phyloP scores from a whole-genome alignment of 2,329 filamentous ascomycete species.

The Colletotrichum abscissum region DNA sequence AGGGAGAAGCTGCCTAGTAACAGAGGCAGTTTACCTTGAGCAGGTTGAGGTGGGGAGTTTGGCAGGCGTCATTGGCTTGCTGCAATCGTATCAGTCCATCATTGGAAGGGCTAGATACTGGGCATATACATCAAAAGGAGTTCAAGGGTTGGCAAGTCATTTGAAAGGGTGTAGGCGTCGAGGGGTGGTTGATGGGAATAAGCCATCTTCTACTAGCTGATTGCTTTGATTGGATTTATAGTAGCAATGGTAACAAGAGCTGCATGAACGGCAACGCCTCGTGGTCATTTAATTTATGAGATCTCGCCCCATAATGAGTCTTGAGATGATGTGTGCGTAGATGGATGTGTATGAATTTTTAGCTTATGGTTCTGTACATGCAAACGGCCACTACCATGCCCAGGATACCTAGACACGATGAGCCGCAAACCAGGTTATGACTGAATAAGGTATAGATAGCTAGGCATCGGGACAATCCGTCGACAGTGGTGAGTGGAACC shows the following conservation, averaged over 20 bases:
- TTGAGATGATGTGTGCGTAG: too few species aligned
- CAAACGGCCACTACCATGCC: too few species aligned
- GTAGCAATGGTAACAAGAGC: constrained; percentile 36
- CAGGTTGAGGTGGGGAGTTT: constrained; percentile 2
- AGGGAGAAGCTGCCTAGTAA: constrained; percentile 21
- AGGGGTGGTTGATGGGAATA: constrained; percentile 16
- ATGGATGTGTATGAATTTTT: too few species aligned
- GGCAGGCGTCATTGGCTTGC: constrained; percentile 33
- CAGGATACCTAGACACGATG: background rate
- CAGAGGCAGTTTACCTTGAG: constrained; percentile 16
- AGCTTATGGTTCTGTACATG: too few species aligned
- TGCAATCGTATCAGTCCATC: constrained; percentile 21
- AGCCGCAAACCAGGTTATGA: background rate
- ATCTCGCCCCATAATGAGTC: background rate
- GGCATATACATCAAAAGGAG: constrained; percentile 59
- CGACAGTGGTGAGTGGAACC: background rate
- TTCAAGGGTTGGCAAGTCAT: constrained; percentile 48
- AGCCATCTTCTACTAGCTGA: constrained; percentile 15
- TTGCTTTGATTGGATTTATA: constrained; percentile 35
- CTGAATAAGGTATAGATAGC: too few species aligned
- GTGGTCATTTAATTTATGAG: background rate
- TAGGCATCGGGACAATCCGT: background rate
- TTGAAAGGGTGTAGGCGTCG: constrained; percentile 25
- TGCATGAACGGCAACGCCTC: constrained; percentile 32
- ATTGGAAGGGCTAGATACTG: constrained; percentile 40